phyloP scores from a whole-genome alignment of 768 basidiomycete genomes.

The Pisolithus tinctorius region DNA sequence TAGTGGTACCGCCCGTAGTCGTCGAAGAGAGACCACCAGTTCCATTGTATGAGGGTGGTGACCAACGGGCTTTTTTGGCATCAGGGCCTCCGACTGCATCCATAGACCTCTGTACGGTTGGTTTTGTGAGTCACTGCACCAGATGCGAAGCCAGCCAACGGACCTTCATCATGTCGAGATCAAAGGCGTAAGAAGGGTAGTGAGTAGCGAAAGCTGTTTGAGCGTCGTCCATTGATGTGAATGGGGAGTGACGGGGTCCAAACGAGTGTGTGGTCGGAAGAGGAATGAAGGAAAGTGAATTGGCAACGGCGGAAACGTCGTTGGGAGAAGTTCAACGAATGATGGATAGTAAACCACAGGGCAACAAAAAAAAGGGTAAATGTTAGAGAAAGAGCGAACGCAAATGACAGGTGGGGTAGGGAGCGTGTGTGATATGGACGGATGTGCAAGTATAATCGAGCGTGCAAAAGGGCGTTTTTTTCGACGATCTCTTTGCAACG shows the following conservation, averaged over 20 bases:
- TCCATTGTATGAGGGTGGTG: slow-evolving; percentile 49
- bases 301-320: slow-evolving; percentile 43
- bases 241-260: slow-evolving; percentile 17
- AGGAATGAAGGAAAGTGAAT: slow-evolving; percentile 38
- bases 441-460: slow-evolving; percentile 11
- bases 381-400: slow-evolving; percentile 49
- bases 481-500: slow-evolving; percentile 12
- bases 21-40: slow-evolving; percentile 29
- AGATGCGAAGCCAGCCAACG: slow-evolving; percentile 10
- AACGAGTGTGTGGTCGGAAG: slow-evolving; percentile 23
- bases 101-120: slow-evolving; percentile 64
- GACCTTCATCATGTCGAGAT: slow-evolving; percentile 93
- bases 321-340: slow-evolving; percentile 28
- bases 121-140: no score
- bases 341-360: slow-evolving; percentile 27
- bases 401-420: slow-evolving; percentile 31
- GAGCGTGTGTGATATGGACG: slow-evolving; percentile 37
- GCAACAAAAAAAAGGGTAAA: slow-evolving; percentile 38
- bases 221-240: slow-evolving; percentile 60
- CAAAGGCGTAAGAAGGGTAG: slow-evolving; percentile 68
- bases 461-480: slow-evolving; percentile 22
- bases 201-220: slow-evolving; percentile 64
- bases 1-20: slow-evolving; percentile 29
- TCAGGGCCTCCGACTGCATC: slow-evolving; percentile 77
- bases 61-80: slow-evolving; percentile 89